These are phyloP conservation scores for Candida pseudocylindracea DNA, from an alignment of 1,139 yeast genomes.

Conservation along the genomic window DNA sequence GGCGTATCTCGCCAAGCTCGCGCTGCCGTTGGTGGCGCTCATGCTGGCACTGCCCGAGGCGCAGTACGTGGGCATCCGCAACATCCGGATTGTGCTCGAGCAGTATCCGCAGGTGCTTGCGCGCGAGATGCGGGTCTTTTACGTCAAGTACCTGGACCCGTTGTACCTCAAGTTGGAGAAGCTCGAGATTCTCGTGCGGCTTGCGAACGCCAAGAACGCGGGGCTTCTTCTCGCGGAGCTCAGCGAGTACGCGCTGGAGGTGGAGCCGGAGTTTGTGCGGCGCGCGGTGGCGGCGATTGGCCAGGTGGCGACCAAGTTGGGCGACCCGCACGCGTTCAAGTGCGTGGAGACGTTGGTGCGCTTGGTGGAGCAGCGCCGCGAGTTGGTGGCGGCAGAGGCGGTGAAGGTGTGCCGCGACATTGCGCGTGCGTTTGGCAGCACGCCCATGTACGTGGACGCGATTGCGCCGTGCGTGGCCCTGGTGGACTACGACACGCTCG, in stretches of 20 bases:
- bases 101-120: constrained; percentile 66
- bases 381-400: constrained; percentile 61
- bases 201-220: constrained; percentile 54
- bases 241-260: constrained; percentile 85
- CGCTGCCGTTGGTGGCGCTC: constrained; percentile 84
- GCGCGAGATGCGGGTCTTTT: constrained; percentile 74
- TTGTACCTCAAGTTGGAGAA: constrained; percentile 82
- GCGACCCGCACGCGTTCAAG: constrained; percentile 8
- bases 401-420: constrained; percentile 60
- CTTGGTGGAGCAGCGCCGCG: constrained; percentile 53
- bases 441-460: constrained; percentile 32
- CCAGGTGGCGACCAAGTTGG: constrained; percentile 67
- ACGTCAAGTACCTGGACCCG: constrained; percentile 88
- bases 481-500: constrained; percentile 32
- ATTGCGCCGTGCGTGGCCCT: constrained; percentile 44
- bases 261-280: constrained; percentile 74
- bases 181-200: constrained; percentile 69
- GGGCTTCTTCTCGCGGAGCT: constrained; percentile 60
- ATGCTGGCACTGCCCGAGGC: constrained; percentile 83
- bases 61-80: constrained; percentile 85
- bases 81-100: constrained; percentile 75
- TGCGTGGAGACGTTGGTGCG: constrained; percentile 63
- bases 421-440: constrained; percentile 55
- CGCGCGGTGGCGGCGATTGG: constrained; percentile 73
- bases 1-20: constrained; percentile 40